phyloP scores from a whole-genome alignment of 805 yeast genomes.

The Candida qinlingensis region DNA sequence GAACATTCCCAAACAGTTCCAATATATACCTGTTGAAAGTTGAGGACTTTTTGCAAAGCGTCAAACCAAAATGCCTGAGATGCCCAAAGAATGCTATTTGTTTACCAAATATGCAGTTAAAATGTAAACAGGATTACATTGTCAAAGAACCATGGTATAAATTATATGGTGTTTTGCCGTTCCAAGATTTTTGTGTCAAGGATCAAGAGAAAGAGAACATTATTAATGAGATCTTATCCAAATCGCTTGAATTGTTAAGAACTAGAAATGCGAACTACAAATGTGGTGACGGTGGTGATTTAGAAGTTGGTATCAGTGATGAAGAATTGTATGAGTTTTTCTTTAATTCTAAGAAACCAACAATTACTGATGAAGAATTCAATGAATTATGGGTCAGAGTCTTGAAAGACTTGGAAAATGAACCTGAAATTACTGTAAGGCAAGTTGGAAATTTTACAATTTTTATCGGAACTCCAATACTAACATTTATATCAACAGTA shows the following conservation, averaged over 20 bases:
- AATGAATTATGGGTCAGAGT: conserved; percentile 70
- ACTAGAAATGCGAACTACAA: conserved; percentile 58
- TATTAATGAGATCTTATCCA: conserved; percentile 57
- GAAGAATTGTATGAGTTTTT: conserved; percentile 50
- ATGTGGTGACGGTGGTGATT: conserved; percentile 50
- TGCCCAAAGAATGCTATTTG: conserved; percentile 86
- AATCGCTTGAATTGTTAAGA: conserved; percentile 61
- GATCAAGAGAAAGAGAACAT: conserved; percentile 70
- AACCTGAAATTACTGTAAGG: conserved; percentile 75
- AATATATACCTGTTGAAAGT: conserved; percentile 29
- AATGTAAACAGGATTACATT: conserved; percentile 67
- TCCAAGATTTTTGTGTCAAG: conserved; percentile 61
- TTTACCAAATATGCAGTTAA: conserved; percentile 49
- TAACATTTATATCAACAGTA: conserved; percentile 18
- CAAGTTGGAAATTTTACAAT: conserved; percentile 41
- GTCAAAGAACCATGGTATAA: conserved; percentile 48
- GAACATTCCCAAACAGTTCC: conserved; percentile 31
- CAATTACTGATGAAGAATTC: conserved; percentile 52
- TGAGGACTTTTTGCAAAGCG: conserved; percentile 41
- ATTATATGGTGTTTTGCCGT: conserved; percentile 52
- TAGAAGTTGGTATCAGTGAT: conserved; percentile 45
- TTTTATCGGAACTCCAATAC: conserved; percentile 9
- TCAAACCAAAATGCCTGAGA: conserved; percentile 59
- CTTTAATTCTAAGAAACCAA: conserved; percentile 29
- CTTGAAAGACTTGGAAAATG: conserved; percentile 52